Evolutionary conservation across 148 eudicot genomes (phyloP).

Genomic region (Chenopodium berlandieri): DNA sequence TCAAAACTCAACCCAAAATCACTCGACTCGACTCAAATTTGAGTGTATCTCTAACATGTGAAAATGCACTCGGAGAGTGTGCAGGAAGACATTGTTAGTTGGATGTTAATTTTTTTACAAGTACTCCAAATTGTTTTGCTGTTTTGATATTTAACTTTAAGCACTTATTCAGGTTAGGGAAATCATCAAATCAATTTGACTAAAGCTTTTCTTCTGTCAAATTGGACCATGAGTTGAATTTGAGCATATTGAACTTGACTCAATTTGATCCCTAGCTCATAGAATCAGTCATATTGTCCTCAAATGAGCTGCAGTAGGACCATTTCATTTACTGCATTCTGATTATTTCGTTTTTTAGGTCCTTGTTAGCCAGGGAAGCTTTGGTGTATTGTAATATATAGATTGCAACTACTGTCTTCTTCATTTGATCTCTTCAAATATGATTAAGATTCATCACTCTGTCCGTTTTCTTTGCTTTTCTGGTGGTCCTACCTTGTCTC

Average conservation of each 20-base stretch:
- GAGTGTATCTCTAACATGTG: no score
- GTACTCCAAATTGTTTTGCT: no score
- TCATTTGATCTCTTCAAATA: not conserved
- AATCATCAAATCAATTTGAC: no score
- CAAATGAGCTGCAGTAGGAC: not conserved
- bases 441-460: not conserved
- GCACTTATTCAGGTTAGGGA: no score
- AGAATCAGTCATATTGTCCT: not conserved
- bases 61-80: not conserved
- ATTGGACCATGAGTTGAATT: not conserved
- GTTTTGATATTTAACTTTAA: no score
- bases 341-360: not conserved
- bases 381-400: not conserved
- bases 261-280: not conserved
- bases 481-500: no score
- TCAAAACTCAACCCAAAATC: no score
- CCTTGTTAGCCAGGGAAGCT: not conserved
- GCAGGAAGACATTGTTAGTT: no score
- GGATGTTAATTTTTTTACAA: no score
- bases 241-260: not conserved
- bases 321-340: not conserved
- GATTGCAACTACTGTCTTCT: not conserved
- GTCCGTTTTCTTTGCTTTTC: not conserved
- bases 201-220: no score
- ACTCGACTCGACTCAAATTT: no score